These are phyloP conservation scores for Ceratobasidium sp. DNA, from an alignment of 1,284 basidiomycete species.

Conservation along the genomic window DNA sequence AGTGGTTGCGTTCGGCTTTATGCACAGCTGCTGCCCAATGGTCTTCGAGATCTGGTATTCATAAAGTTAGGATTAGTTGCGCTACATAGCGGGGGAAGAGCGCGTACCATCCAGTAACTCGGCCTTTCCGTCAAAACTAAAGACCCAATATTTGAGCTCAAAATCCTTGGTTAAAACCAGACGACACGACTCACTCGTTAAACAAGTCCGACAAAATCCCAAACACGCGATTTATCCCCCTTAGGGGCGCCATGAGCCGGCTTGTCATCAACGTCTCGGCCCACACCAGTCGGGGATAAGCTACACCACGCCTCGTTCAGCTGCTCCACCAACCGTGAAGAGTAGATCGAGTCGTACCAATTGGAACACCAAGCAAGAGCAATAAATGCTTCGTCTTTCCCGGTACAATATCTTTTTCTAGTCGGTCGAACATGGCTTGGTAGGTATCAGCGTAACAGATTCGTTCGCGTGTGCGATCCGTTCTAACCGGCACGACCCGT, in stretches of 20 bases:
- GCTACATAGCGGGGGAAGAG: slow-evolving; percentile 49
- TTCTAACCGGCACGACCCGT: slow-evolving; percentile 43
- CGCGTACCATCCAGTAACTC: slow-evolving; percentile 50
- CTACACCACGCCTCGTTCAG: slow-evolving; percentile 11
- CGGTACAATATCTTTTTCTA: slow-evolving; percentile 53
- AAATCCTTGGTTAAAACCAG: neutral
- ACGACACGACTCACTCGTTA: slow-evolving; percentile 33
- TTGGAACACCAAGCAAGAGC: slow-evolving; percentile 56
- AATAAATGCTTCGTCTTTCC: slow-evolving; percentile 55
- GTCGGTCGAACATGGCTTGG: slow-evolving; percentile 53
- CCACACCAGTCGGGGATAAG: slow-evolving; percentile 52
- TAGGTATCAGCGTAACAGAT: slow-evolving; percentile 56
- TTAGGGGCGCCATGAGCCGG: slow-evolving; percentile 47
- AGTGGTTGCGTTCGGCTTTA: slow-evolving; percentile 61
- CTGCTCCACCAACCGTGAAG: slow-evolving; percentile 50
- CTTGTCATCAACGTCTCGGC: slow-evolving; percentile 51
- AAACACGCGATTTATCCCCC: slow-evolving; percentile 50
- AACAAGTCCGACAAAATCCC: slow-evolving; percentile 44
- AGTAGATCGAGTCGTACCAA: slow-evolving; percentile 32
- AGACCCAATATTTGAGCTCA: neutral
- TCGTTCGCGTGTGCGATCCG: slow-evolving; percentile 56
- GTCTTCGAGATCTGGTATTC: slow-evolving; percentile 56
- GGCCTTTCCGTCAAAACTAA: slow-evolving; percentile 26
- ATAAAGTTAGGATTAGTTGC: slow-evolving; percentile 46
- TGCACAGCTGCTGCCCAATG: slow-evolving; percentile 56